Evolutionary conservation across 805 yeast species (phyloP), one percentile per base, ranked within the genome.

Genomic region (Kazachstania psychrophila): DNA sequence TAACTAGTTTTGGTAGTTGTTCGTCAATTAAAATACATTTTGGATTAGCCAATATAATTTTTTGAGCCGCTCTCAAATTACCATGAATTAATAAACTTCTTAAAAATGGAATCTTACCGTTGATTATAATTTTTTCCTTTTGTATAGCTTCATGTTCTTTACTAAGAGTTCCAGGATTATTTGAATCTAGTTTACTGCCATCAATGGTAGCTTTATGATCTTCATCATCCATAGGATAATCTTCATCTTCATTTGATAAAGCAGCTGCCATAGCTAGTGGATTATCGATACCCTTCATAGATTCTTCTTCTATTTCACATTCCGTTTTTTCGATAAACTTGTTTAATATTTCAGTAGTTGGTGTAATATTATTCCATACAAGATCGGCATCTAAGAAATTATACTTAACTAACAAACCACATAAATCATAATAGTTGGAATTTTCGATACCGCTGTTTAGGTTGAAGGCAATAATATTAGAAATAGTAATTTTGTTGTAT

Each of bases 211-310:
- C 11, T 17, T 22, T 23, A 17, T 33, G 23, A 3, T 9, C 26
- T 14, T 27, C 31, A 23, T n/a, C 23, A 18, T 27, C 33, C 3
- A 22, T 31, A 18, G 31, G 6, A 26, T 37, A 64, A 6, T 68
- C 75, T 17, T 73, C 81, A 14, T 74, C 83, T 24, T 80, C 89
- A 26, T 74, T 77, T 3, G 69, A 66, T 26, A 88, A 64, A 0
- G 95, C 94, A 8, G 92, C 92, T 5, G 96, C 95, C 47, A 87
- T 55, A 0, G 96, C 92, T 33, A 88, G 61, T 0, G 95, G 94
- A 43, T 80, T 83, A 0, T 84, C 79, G 17, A 73, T 69, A 0
- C 88, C 79, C 42, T 66, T 65, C 47, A 68, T 65, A 0, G 82
- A 73, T 40, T 75, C 70, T 10, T 73, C 73, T 12, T 77, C 76